Percentiles rank a stretch among this genome's conserved stretches.
Evolutionary conservation across 2,329 filamentous ascomycete species (phyloP).

Genomic region (Xylariaceae sp.): DNA sequence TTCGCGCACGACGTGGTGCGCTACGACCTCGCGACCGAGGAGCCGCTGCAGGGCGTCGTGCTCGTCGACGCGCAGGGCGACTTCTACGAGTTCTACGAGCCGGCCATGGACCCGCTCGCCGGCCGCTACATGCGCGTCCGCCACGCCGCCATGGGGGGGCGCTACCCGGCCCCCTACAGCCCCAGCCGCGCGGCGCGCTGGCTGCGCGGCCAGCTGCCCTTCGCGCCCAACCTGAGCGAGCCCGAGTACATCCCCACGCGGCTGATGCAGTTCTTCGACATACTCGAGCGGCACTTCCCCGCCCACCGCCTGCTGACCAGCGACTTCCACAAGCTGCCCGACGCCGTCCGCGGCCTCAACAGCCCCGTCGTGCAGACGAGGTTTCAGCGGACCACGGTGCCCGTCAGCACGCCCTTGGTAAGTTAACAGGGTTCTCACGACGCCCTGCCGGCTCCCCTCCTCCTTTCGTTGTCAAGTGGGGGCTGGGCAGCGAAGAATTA

Average conservation of each 20-base stretch:
- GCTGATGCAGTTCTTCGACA: constrained; percentile 94
- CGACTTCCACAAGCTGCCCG: constrained; percentile 82
- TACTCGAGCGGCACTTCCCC: constrained; percentile 81
- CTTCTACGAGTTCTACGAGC: constrained; percentile 90
- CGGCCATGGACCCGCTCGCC: constrained; percentile 72
- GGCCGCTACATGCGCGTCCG: constrained; percentile 78
- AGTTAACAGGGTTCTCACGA: constrained; percentile 31
- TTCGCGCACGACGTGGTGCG: constrained; percentile 92
- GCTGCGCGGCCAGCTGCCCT: constrained; percentile 57
- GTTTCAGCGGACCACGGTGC: constrained; percentile 78
- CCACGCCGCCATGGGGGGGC: constrained; percentile 61
- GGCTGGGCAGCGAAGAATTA: no score
- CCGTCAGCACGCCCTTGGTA: constrained; percentile 84
- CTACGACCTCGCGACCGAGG: constrained; percentile 74
- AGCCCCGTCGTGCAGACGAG: constrained; percentile 94
- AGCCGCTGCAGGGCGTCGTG: constrained; percentile 81
- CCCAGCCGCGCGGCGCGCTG: constrained; percentile 48
- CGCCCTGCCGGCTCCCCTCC: no score
- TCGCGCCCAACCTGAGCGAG: constrained; percentile 66
- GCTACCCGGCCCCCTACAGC: constrained; percentile 55
- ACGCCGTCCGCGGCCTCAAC: constrained; percentile 77
- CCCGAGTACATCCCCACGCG: constrained; percentile 93
- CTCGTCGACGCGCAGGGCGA: constrained; percentile 79
- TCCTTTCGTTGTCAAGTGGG: background rate
- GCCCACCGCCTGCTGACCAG: constrained; percentile 80